Base-by-base conservation (phyloP, 2,329 filamentous ascomycete genomes). In the Paracamarosporium sp. region DNA sequence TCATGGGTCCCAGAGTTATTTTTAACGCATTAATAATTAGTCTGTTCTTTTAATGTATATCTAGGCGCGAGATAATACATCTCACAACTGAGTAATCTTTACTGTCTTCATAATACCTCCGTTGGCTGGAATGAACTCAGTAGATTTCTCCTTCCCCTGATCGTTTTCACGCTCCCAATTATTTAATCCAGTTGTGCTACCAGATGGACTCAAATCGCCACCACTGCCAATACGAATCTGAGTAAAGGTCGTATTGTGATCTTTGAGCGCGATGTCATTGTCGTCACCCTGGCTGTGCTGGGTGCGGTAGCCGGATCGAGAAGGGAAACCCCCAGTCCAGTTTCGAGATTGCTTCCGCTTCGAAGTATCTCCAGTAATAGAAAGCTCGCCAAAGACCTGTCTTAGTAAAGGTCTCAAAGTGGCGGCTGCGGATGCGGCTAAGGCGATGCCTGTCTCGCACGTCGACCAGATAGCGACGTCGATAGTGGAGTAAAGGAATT, bases 401-500 rank as follows among this genome's bases (percentile, higher is more conserved):
- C 61, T 59, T 27, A 63, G 61, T 20, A 63, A 48, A 20, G 61
- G 61, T 2, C 61, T 54, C 22, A 63, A 45, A 20, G 61, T 63
- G 4, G 61, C 61, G 28, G 55, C 59, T 25, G 61, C 61, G 11
- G 61, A 63, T 31, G 61, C 47, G 28, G 61, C 61, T 24, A 63
- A 51, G 13, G 59, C 61, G 24, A 63, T 63, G 36, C 61, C 61
- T 15, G 61, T 63, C 44, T 63, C 61, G 54, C 54, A 57, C 20
- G 60, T 61, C 5, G 58, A 61, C 58, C 61, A 63, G 44, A 61
- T 63, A n/a, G 62, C 62, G 25, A 64, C 55, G 44, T 62, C 61
- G 25, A 47, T 59, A 12, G 61, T 64, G 13, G 56, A 55, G 43
- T 63, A 63, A 24, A 63, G 58, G 50, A 63, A 63, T 13, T 61